phyloP scores from a whole-genome alignment of 257 asterid species.

The Orobanche coerulescens region DNA sequence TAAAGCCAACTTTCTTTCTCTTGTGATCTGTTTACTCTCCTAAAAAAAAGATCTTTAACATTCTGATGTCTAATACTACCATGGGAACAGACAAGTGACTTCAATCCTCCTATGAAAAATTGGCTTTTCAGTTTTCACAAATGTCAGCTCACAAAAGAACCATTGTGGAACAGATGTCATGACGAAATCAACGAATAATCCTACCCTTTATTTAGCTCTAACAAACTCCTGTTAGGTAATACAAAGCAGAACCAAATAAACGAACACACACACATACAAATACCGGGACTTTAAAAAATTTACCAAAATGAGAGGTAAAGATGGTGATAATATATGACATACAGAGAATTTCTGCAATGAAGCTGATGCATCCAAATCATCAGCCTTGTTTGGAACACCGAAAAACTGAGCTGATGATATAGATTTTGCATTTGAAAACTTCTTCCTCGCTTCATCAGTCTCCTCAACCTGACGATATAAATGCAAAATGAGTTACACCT shows the following conservation, averaged over 20 bases:
- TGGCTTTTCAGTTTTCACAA: not conserved
- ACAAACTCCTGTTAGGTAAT: not conserved
- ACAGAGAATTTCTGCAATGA: slow-evolving; percentile 87
- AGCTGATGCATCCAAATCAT: slow-evolving; percentile 55
- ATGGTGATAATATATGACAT: slow-evolving; percentile 24
- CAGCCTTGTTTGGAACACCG: slow-evolving; percentile 55
- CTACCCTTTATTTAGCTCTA: too few species aligned
- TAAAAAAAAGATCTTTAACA: too few species aligned
- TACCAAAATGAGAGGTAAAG: slow-evolving; percentile 3
- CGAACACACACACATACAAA: not conserved
- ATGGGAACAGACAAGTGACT: too few species aligned
- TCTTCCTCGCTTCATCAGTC: slow-evolving; percentile 96
- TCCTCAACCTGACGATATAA: slow-evolving; percentile 65
- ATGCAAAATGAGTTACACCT: slow-evolving; percentile 3
- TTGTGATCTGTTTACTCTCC: not conserved
- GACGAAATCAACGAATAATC: not conserved
- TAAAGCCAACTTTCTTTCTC: not conserved
- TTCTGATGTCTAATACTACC: too few species aligned
- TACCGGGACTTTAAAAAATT: not conserved
- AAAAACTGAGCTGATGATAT: slow-evolving; percentile 96
- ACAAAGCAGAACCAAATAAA: not conserved
- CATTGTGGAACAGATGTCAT: not conserved
- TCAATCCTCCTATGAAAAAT: not conserved
- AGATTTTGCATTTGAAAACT: slow-evolving; percentile 90
- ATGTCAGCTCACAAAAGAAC: not conserved